These are phyloP conservation scores for Rubia tinctorum DNA, from an alignment of 305 asterid species.

Conservation along the genomic window DNA sequence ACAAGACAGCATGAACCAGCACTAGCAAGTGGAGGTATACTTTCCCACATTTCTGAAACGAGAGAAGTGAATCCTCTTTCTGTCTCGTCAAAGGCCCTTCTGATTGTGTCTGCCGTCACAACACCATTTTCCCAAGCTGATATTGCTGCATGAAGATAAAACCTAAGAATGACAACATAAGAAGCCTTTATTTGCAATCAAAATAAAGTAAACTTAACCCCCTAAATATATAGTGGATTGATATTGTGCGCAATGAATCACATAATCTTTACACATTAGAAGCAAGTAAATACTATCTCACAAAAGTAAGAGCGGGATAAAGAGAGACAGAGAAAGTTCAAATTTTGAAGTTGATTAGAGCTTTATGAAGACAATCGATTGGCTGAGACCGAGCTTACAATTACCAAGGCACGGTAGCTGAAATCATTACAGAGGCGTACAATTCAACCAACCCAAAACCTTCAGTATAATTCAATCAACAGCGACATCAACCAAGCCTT, in stretches of 20 bases:
- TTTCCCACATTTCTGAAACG: conserved; percentile 30
- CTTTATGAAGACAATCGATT: neutral
- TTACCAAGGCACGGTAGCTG: neutral
- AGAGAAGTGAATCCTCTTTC: conserved; percentile 34
- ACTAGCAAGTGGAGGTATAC: conserved; percentile 29
- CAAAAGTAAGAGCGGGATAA: neutral
- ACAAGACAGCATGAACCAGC: conserved; percentile 39
- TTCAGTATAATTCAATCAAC: neutral
- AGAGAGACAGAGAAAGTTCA: neutral
- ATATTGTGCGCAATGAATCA: neutral
- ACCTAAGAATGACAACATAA: conserved; percentile 29
- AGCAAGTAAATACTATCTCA: neutral
- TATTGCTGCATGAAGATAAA: conserved; percentile 34
- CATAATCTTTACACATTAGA: neutral
- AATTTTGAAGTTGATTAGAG: neutral
- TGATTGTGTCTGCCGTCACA: conserved; percentile 30
- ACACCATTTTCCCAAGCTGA: conserved; percentile 28
- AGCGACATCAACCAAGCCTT: neutral
- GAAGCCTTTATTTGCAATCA: conserved; percentile 18
- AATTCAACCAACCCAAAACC: neutral
- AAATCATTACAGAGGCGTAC: neutral
- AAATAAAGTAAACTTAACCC: conserved; percentile 1
- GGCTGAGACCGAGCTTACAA: neutral
- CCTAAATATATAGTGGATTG: neutral
- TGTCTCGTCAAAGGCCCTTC: conserved; percentile 33